Base-by-base conservation (phyloP, 768 basidiomycete genomes). In the Hygrocybe coccinea region DNA sequence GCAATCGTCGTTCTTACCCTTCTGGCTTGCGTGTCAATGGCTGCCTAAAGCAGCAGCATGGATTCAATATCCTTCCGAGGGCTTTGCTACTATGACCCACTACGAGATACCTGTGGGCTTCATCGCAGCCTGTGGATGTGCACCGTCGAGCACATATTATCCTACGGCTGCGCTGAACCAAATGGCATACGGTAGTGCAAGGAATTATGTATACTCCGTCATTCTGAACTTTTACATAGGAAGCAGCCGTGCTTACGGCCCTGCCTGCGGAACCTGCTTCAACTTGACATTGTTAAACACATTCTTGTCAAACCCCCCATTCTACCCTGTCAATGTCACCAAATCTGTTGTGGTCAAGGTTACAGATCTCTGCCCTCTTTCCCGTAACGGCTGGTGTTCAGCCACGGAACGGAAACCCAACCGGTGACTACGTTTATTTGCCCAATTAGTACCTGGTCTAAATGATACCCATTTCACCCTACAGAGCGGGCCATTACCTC, bases 151-250 rank as follows among this genome's bases (percentile, higher is more conserved):
- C 58, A 84, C 83, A 35, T 71, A 82, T 61, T 89, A 85, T 61
- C 89, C 90, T 5, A 92, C 89, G 1, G 90, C 85, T 9, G 90
- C 90, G 8, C 69, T 92, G 56, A 89, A 76, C 55, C 85, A 90
- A 63, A 83, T 86, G 77, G 90, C 90, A 1, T 92, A 79, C 60
- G 89, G 90, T 0, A 88, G 85, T 64, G 84, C 81, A 55, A 76
- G 73, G n/a, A 77, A 78, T 11, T 91, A 83, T 62, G 84, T 37
- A n/a, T 22, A 46, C 24, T 24, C 25, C 50, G 21, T 51, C 11
- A 14, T 21, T 11, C 34, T 35, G 9, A 19, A 14, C 15, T 17
- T 10, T 19, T 38, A 29, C 50, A 15, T 14, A 51, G 55, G 55
- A 8, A 56, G 55, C 55, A 51, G 48, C 25, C 24, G 15, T 19